phyloP scores from a whole-genome alignment of 148 eudicot species.

The Nepenthes gracilis region DNA sequence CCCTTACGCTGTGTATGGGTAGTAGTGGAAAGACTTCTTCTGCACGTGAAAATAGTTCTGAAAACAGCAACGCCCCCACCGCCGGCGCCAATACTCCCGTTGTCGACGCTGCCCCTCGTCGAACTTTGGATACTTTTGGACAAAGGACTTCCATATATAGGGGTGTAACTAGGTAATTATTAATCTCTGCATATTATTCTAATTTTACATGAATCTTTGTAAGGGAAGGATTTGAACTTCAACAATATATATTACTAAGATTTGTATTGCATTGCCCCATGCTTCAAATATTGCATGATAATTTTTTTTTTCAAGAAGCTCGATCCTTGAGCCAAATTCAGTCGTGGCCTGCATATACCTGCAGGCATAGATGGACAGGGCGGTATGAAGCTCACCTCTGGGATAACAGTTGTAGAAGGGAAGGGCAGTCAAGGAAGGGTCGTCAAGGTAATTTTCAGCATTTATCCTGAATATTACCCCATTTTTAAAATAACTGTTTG shows the following conservation, averaged over 20 bases:
- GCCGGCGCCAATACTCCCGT: slow-evolving; percentile 15
- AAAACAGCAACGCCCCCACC: slow-evolving; percentile 11
- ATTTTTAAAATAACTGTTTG: background rate
- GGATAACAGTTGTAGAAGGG: slow-evolving; percentile 81
- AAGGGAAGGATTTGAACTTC: no score
- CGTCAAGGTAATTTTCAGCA: slow-evolving; percentile 57
- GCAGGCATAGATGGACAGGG: slow-evolving; percentile 82
- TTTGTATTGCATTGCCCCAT: no score
- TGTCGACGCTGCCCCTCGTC: slow-evolving; percentile 75
- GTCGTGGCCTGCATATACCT: background rate
- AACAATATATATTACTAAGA: no score
- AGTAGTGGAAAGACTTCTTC: slow-evolving; percentile 51
- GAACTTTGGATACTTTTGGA: slow-evolving; percentile 82
- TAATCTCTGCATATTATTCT: no score
- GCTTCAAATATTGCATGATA: no score
- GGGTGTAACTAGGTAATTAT: slow-evolving; percentile 77
- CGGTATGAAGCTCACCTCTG: slow-evolving; percentile 34
- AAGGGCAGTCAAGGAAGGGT: slow-evolving; percentile 94
- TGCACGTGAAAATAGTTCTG: slow-evolving; percentile 32
- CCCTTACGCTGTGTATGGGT: slow-evolving; percentile 86
- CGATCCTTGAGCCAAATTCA: no score
- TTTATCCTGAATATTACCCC: slow-evolving; percentile 9
- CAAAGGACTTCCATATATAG: slow-evolving; percentile 92
- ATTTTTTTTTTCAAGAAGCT: no score
- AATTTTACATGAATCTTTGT: no score